A percentile compares a stretch with the other conserved stretches of the same genome.
These are phyloP conservation scores for Acer campestre DNA, from an alignment of 345 rosid genomes.

Conservation along the genomic window DNA sequence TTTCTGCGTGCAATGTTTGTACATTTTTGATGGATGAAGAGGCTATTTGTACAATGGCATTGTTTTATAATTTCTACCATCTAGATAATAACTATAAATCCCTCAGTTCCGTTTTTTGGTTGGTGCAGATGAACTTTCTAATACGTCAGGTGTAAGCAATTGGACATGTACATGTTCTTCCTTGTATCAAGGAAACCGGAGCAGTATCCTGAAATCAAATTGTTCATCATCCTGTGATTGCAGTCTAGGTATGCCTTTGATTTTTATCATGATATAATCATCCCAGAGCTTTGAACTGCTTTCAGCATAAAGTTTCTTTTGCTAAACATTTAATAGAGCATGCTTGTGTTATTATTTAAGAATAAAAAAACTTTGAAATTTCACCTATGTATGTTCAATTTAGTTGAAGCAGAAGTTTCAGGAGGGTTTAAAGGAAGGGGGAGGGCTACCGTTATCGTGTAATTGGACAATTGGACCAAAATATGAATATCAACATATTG, in stretches of 20 bases:
- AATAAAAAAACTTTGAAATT: not conserved
- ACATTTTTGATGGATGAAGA: not conserved
- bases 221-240: constrained; percentile 88
- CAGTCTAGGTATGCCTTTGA: constrained; percentile 56
- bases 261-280: constrained; percentile 1
- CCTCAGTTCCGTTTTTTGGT: constrained; percentile 12
- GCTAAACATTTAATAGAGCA: not conserved
- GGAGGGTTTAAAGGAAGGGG: not conserved
- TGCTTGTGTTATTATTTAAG: not conserved
- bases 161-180: constrained; percentile 79
- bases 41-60: not conserved
- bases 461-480: not conserved
- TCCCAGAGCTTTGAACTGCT: constrained; percentile 2
- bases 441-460: not conserved
- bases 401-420: not conserved
- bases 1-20: constrained; percentile 2
- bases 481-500: not conserved
- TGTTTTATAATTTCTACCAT: not conserved
- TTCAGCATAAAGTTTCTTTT: not conserved
- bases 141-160: constrained; percentile 44
- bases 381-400: not conserved
- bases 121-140: constrained; percentile 50
- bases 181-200: constrained; percentile 44
- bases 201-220: constrained; percentile 48
- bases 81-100: not conserved